Evolutionary conservation across 331 rosid species (phyloP), one percentile per base, ranked within the genome.

Genomic region (Spiraea crenata): DNA sequence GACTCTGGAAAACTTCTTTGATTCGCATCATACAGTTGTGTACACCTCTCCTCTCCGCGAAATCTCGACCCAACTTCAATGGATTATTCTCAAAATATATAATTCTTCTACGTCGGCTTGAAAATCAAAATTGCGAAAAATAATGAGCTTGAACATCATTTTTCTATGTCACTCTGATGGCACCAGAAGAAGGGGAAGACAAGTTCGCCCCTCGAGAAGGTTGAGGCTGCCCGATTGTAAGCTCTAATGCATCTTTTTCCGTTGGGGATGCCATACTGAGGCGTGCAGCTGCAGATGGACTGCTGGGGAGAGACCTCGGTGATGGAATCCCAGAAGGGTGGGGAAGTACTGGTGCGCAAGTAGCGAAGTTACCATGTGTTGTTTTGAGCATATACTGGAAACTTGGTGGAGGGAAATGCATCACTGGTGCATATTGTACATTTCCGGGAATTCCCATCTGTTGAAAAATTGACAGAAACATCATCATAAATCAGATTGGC

Each of bases 271-370:
- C 50, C 17, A 3, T 50, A 50, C 20, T n/a, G 16, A 6, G 12
- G 20, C 65, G 48, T 42, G 44, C 56, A 1, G 37, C 19, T 47
- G 6, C 31, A 1, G 57, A 17, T 38, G 80, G 72, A 41, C 73
- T 68, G 42, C 50, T 64, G 17, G 77, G 73, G 16, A 59, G 72
- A 16, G 83, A 67, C 37, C 71, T 50, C 10, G 85, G 83, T 2
- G 79, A 79, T 16, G 85, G 85, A 50, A 81, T 72, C 1, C 85
- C 83, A 7, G 85, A 78, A 35, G 83, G 85, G 70, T 81, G 88
- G 17, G 60, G 17, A 4, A 64, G 48, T 0, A 75, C 64, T 9
- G 72, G 15, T 13, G 37, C 56, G 54, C 60, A 60, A 57, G 62
- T 46, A 44, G 59, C 54, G n/a, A 52, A 39, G 25, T 52, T 75